These are phyloP conservation scores for Diutina sp. DNA, from an alignment of 1,139 yeast species.

Conservation along the genomic window DNA sequence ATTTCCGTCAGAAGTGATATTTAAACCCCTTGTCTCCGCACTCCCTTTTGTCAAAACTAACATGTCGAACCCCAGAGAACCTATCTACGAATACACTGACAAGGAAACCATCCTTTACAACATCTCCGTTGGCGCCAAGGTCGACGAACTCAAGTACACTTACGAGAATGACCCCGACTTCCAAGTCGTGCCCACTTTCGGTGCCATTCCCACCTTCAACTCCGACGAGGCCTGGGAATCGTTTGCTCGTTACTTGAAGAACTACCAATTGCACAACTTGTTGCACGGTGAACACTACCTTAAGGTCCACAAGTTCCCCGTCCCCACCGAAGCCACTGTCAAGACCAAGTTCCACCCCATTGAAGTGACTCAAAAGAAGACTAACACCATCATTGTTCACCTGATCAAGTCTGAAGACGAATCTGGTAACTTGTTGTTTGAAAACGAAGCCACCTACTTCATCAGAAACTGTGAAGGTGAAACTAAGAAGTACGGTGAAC, in stretches of 20 bases:
- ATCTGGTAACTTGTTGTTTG: conserved; percentile 58
- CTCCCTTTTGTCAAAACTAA: not conserved
- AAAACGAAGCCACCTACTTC: conserved; percentile 79
- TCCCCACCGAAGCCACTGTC: conserved; percentile 60
- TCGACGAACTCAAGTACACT: conserved; percentile 63
- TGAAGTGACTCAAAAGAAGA: conserved; percentile 75
- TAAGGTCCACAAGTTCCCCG: conserved; percentile 65
- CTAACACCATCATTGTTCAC: conserved; percentile 71
- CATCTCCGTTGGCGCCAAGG: conserved; percentile 77
- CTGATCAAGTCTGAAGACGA: conserved; percentile 65
- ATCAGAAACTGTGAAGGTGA: conserved; percentile 74
- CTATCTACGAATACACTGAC: conserved; percentile 13
- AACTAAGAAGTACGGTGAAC: conserved; percentile 33
- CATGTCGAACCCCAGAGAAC: conserved; percentile 1
- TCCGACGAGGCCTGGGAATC: conserved; percentile 39
- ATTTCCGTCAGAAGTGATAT: not conserved
- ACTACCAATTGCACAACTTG: conserved; percentile 80
- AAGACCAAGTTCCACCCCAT: conserved; percentile 55
- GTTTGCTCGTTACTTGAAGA: conserved; percentile 48
- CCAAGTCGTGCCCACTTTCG: conserved; percentile 87
- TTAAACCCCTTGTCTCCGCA: not conserved
- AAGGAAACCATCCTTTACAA: conserved; percentile 78
- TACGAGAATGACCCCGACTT: conserved; percentile 72
- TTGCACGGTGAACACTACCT: conserved; percentile 94
- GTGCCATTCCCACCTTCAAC: conserved; percentile 65